phyloP scores from a whole-genome alignment of 2,329 filamentous ascomycete genomes.

The Aspergillus thermomutatus region DNA sequence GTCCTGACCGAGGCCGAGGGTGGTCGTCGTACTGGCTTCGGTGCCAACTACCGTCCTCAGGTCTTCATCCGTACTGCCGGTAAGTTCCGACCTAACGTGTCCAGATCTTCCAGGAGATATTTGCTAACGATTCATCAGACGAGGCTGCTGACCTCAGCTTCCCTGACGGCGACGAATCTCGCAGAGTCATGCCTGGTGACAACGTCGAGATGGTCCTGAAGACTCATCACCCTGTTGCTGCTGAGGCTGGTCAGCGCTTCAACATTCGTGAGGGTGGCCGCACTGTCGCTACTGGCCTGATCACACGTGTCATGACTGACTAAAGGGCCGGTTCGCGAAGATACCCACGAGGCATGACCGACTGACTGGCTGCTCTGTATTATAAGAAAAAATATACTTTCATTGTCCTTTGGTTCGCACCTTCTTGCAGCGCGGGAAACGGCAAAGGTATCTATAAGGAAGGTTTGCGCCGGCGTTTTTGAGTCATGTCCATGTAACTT shows the following conservation, averaged over 20 bases:
- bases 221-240: constrained; percentile 77
- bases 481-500: constrained; percentile 34
- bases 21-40: constrained; percentile 93
- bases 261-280: constrained; percentile 97
- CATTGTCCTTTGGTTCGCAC: constrained; percentile 26
- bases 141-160: constrained; percentile 74
- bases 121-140: constrained; percentile 38
- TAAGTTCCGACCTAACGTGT: constrained; percentile 45
- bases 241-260: constrained; percentile 92
- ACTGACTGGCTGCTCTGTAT: constrained; percentile 27
- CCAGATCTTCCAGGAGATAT: constrained; percentile 15
- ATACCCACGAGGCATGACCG: constrained; percentile 1
- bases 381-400: constrained; percentile 25
- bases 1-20: constrained; percentile 97
- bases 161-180: constrained; percentile 74
- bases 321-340: constrained; percentile 18
- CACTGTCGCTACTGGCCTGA: constrained; percentile 78
- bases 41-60: constrained; percentile 94
- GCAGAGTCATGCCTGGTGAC: constrained; percentile 96
- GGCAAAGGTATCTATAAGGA: constrained; percentile 28
- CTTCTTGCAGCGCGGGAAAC: constrained; percentile 34
- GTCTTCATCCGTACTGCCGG: constrained; percentile 92
- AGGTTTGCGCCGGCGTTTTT: constrained; percentile 30
- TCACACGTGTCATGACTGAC: constrained; percentile 66
- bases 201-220: constrained; percentile 96